Evolutionary conservation across 805 yeast species (phyloP).

Genomic region (Phaffomyces thermotolerans): DNA sequence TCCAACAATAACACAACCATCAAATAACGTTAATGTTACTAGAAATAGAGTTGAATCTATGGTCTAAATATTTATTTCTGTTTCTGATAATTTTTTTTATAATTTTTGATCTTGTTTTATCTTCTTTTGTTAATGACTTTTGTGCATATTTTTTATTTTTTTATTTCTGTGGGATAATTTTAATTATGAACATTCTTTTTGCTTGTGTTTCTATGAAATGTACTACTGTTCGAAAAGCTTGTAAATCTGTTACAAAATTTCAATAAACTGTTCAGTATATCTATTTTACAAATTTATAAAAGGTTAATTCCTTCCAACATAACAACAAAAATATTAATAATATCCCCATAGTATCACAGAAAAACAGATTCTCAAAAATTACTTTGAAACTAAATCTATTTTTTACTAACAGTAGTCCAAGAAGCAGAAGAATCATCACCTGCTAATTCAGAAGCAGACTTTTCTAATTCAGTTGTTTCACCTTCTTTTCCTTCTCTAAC

Average conservation of each 20-base stretch:
- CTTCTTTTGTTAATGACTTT: neutral
- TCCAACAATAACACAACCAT: too few relatives aligned
- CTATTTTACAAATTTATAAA: neutral
- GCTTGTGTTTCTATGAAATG: neutral
- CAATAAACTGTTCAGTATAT: neutral
- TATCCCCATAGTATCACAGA: too few relatives aligned
- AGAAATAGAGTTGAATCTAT: conserved; percentile 11
- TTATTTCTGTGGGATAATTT: neutral
- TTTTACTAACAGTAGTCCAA: conserved; percentile 43
- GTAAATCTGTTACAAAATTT: too few relatives aligned
- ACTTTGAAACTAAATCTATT: conserved; percentile 8
- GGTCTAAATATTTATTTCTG: conserved; percentile 4
- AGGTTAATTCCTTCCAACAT: too few relatives aligned
- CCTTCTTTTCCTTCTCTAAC: conserved; percentile 12
- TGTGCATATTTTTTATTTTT: neutral
- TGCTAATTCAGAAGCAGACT: conserved; percentile 34
- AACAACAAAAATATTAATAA: too few relatives aligned
- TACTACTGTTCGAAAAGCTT: too few relatives aligned
- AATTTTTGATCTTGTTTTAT: neutral
- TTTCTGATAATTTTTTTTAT: neutral
- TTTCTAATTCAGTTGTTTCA: conserved; percentile 26
- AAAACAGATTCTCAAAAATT: too few relatives aligned
- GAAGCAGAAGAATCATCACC: conserved; percentile 31
- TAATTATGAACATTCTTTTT: neutral
- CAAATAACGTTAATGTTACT: neutral